Conservation (phyloP, 2,329 filamentous ascomycete species). For the Microcera coccophila region DNA sequence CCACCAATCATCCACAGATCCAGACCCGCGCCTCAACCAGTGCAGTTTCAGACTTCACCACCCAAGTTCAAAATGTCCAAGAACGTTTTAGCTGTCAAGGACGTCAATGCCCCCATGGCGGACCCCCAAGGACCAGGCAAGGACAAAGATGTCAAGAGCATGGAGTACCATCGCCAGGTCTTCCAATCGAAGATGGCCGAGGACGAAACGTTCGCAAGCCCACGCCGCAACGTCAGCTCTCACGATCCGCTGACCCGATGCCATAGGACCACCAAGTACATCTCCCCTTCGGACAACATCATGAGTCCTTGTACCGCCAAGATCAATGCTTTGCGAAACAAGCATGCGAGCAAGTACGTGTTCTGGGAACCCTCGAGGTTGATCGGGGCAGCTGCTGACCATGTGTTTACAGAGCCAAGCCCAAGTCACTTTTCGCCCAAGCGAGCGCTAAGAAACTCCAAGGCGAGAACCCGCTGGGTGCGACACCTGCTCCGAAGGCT, state of each 20-base stretch:
- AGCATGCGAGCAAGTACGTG: constrained; percentile 72
- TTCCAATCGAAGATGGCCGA: constrained; percentile 66
- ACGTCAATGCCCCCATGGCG: constrained; percentile 56
- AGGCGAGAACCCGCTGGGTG: constrained; percentile 41
- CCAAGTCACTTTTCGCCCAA: constrained; percentile 65
- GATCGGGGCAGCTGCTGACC: constrained; percentile 16
- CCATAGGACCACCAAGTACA: constrained; percentile 53
- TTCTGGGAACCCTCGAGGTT: not conserved
- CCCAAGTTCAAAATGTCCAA: constrained; percentile 50
- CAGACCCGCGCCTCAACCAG: not conserved
- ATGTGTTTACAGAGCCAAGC: constrained; percentile 50
- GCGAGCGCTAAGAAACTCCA: constrained; percentile 60
- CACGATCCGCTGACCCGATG: constrained; percentile 10
- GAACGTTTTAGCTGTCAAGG: constrained; percentile 61
- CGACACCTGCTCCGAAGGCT: constrained; percentile 33
- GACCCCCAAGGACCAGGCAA: constrained; percentile 24
- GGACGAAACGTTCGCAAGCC: constrained; percentile 56
- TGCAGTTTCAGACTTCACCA: not conserved
- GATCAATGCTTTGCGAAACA: constrained; percentile 74
- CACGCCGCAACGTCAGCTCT: not conserved
- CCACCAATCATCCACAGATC: no score
- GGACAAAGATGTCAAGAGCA: constrained; percentile 55
- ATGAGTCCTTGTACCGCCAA: constrained; percentile 84
- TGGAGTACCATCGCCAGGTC: constrained; percentile 76
- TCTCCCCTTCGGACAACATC: constrained; percentile 84